phyloP scores from a whole-genome alignment of 768 basidiomycete species.

The Pilatotrama ljubarskyi region DNA sequence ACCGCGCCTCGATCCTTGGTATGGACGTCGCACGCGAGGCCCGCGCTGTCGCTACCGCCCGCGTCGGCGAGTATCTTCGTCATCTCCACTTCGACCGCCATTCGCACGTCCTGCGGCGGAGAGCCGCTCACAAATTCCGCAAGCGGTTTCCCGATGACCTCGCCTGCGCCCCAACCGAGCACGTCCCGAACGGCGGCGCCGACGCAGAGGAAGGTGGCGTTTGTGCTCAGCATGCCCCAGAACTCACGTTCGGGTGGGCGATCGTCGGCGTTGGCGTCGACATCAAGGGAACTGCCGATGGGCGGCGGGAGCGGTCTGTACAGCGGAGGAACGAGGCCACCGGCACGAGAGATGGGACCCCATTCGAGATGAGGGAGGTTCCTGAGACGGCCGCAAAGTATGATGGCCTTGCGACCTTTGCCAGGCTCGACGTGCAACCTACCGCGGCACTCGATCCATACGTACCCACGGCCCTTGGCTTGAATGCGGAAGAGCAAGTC shows the following conservation, averaged over 20 bases:
- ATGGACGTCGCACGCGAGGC: slow-evolving; percentile 38
- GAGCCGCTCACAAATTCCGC: slow-evolving; percentile 35
- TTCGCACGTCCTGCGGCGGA: slow-evolving; percentile 20
- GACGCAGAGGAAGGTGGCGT: slow-evolving; percentile 52
- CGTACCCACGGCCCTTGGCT: slow-evolving; percentile 62
- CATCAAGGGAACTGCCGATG: not conserved
- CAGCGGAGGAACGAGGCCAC: slow-evolving; percentile 41
- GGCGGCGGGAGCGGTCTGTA: slow-evolving; percentile 10
- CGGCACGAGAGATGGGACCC: slow-evolving; percentile 53
- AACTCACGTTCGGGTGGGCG: slow-evolving; percentile 37
- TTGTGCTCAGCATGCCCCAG: slow-evolving; percentile 53
- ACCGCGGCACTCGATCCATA: slow-evolving; percentile 93
- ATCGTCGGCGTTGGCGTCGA: slow-evolving; percentile 32
- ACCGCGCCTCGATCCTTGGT: slow-evolving; percentile 39
- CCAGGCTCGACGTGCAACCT: slow-evolving; percentile 89
- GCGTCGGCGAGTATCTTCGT: slow-evolving; percentile 23
- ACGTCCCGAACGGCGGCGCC: slow-evolving; percentile 57
- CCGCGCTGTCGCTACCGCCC: slow-evolving; percentile 8
- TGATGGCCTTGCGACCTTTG: slow-evolving; percentile 92
- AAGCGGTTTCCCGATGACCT: slow-evolving; percentile 52
- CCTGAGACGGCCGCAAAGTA: slow-evolving; percentile 79
- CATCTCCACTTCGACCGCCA: slow-evolving; percentile 24
- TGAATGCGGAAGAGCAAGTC: slow-evolving; percentile 85
- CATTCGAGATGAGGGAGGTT: slow-evolving; percentile 65
- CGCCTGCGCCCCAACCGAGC: slow-evolving; percentile 60